These are phyloP conservation scores for Xerocomellus chrysenteron DNA, from an alignment of 768 basidiomycete species.

Conservation along the genomic window DNA sequence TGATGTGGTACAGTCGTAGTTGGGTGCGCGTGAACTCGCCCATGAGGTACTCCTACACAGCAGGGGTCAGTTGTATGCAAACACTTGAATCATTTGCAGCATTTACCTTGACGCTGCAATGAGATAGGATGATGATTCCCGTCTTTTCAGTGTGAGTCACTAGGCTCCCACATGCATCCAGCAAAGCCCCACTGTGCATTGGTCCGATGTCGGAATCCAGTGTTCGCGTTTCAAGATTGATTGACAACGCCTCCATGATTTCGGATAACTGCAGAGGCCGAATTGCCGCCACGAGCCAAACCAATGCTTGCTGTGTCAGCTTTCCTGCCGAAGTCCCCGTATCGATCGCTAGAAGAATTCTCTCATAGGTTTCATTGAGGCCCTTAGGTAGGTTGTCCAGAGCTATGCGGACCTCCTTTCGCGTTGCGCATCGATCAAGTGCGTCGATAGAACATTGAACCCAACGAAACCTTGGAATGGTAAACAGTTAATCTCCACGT, in stretches of 20 bases:
- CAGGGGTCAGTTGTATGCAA: too few species aligned
- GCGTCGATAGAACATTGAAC: neutral
- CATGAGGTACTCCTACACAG: neutral
- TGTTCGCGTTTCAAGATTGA: too few species aligned
- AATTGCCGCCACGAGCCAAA: neutral
- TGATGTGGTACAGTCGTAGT: neutral
- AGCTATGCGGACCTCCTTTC: too few species aligned
- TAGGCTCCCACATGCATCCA: neutral
- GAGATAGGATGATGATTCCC: neutral
- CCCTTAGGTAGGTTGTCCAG: too few species aligned
- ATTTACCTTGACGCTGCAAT: neutral
- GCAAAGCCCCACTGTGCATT: neutral
- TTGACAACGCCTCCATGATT: neutral
- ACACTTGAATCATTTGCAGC: neutral
- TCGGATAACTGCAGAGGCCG: neutral
- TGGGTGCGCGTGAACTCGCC: too few species aligned
- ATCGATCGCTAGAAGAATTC: neutral
- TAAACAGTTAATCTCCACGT: neutral
- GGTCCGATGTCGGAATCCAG: neutral
- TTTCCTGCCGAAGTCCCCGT: neutral
- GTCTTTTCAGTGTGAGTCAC: neutral
- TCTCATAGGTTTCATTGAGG: neutral
- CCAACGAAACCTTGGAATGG: neutral
- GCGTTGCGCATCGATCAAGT: too few species aligned
- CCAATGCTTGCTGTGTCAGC: too few species aligned